Conservation (phyloP, 1,284 basidiomycete species). For the Boletellus dicymbophilus region DNA sequence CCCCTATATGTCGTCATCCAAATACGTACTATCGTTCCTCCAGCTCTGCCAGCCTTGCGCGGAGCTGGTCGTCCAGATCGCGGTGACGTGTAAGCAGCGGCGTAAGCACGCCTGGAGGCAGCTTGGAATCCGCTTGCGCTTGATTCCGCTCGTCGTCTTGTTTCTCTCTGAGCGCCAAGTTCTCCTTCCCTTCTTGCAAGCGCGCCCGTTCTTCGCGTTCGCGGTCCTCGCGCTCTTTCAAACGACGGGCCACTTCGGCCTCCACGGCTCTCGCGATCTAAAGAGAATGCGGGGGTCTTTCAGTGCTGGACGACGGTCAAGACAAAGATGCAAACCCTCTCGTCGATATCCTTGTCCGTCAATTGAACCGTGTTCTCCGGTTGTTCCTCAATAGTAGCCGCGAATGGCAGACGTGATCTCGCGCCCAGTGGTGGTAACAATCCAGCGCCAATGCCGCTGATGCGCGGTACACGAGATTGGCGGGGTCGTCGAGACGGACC, state of each 20-base stretch:
- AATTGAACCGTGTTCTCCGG: slow-evolving; percentile 36
- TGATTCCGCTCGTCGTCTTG: slow-evolving; percentile 15
- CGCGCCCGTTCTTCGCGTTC: slow-evolving; percentile 38
- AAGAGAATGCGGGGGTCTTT: neutral
- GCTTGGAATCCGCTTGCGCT: slow-evolving; percentile 20
- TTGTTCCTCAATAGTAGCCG: slow-evolving; percentile 19
- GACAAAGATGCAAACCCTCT: slow-evolving; percentile 47
- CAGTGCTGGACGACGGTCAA: neutral
- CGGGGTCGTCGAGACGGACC: slow-evolving; percentile 37
- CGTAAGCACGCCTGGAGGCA: slow-evolving; percentile 61
- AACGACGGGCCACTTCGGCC: slow-evolving; percentile 64
- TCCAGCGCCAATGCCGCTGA: slow-evolving; percentile 29
- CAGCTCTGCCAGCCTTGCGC: slow-evolving; percentile 61
- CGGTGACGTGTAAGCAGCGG: slow-evolving; percentile 62
- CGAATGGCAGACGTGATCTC: slow-evolving; percentile 21
- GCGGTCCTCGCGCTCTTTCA: slow-evolving; percentile 58
- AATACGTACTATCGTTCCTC: slow-evolving; percentile 67
- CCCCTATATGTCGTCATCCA: slow-evolving; percentile 12
- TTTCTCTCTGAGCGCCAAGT: slow-evolving; percentile 18
- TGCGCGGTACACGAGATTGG: slow-evolving; percentile 35
- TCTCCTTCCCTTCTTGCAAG: slow-evolving; percentile 42
- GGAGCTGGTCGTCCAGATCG: slow-evolving; percentile 67
- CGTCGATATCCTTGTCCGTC: slow-evolving; percentile 71
- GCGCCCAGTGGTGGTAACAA: slow-evolving; percentile 19
- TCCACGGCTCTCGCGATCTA: slow-evolving; percentile 75